Evolutionary conservation across 192 early-diverging fungal genomes (phyloP), one percentile per base, ranked within the genome.

Genomic region (Umbelopsis ramanniana): DNA sequence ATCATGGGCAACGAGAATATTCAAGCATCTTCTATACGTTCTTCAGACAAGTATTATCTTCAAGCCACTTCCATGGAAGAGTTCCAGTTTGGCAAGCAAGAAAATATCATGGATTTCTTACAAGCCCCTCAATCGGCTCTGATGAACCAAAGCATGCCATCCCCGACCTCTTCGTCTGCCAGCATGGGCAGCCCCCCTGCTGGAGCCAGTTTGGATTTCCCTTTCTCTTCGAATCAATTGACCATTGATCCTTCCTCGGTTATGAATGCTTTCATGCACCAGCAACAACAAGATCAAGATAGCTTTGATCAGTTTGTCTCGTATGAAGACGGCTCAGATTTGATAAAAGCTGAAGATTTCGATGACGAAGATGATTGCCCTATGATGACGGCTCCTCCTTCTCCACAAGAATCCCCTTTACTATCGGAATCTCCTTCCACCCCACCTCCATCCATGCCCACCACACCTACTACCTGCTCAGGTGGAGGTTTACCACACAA

Each of bases 301-400:
- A 50, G 68, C 43, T 70, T 70, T 57, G 71, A 75, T 23, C 46
- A 71, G 10, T 50, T 74, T 74, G 68, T 66, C 19, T 52, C 37
- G 7, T 70, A 67, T 71, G 74, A 70, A 72, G 73, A 70, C 52
- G 70, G 52, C 22, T 24, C 46, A 46, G 46, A 48, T 15, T 4
- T 37, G 26, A 40, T 37, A 35, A 52, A 50, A 17, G 24, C 47
- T 3, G 52, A 55, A 21, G 26, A 50, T 19, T 52, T 43, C 0
- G 33, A 53, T 15, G 40, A 70, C 12, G 48, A 68, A 33, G 52
- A 74, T 17, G 50, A 73, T 35, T 35, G 35, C 63, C 24, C 66
- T 66, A 48, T 43, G 23, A 66, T 46, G 23, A 47, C 57, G 4
- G 35, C 38, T 38, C 53, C 45, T 40, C 71, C 37, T 60, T 38